These are phyloP conservation scores for Saksenaea oblongispora DNA, from an alignment of 371 early-diverging fungal genomes.

Conservation along the genomic window DNA sequence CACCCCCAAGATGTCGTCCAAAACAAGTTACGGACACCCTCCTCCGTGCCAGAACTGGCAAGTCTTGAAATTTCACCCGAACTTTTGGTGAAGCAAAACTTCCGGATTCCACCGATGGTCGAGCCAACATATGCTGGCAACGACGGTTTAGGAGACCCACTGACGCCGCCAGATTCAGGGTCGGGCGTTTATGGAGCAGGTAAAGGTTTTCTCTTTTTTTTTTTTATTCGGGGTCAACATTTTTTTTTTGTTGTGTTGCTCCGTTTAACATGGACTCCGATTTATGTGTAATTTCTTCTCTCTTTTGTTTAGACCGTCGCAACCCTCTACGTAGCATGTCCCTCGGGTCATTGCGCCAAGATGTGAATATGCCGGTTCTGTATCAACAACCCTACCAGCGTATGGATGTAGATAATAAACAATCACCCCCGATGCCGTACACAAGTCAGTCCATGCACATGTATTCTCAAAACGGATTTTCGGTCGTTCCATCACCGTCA, in stretches of 20 bases:
- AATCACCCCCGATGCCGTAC: conserved; percentile 19
- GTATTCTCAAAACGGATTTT: conserved; percentile 4
- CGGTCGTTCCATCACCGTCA: conserved; percentile 34
- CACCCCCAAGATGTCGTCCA: conserved; percentile 70
- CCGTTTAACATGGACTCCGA: conserved; percentile 9
- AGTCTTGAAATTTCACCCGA: conserved; percentile 57
- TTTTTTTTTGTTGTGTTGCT: conserved; percentile 6
- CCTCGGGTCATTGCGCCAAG: conserved; percentile 27
- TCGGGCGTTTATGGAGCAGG: conserved; percentile 1
- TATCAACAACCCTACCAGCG: conserved; percentile 6
- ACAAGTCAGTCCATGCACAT: conserved; percentile 10
- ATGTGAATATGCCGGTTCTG: neutral
- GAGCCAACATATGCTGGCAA: conserved; percentile 37
- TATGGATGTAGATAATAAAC: conserved; percentile 8
- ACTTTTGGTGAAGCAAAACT: conserved; percentile 51
- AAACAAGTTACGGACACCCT: conserved; percentile 60
- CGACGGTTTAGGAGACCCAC: conserved; percentile 9
- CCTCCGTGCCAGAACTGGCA: conserved; percentile 53
- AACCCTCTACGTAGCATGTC: conserved; percentile 44
- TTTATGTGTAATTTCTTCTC: conserved; percentile 6
- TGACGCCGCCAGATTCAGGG: conserved; percentile 25
- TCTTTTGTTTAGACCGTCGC: conserved; percentile 20
- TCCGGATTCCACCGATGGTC: conserved; percentile 52
- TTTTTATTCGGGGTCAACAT: neutral
- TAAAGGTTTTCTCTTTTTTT: conserved; percentile 2